These are phyloP conservation scores for Nothomitra cinnamomea DNA, from an alignment of 2,329 filamentous ascomycete species.

Conservation along the genomic window DNA sequence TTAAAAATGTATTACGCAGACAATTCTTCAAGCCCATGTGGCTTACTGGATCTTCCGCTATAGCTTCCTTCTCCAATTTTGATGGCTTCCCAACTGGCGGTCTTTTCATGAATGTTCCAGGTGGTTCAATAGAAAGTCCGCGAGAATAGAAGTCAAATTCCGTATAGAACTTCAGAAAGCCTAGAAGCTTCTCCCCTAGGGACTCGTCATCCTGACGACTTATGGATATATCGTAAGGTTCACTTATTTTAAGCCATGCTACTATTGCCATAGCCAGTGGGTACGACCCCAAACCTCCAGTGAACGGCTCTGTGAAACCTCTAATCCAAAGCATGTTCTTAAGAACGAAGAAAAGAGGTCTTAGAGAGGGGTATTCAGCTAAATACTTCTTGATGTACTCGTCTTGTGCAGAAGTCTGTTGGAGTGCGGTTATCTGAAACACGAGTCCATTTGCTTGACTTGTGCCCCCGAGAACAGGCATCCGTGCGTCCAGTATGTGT, in stretches of 20 bases:
- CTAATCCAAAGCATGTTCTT: slow-evolving; percentile 21
- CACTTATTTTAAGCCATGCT: slow-evolving; percentile 30
- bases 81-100: not conserved
- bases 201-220: not conserved
- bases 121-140: slow-evolving; percentile 30
- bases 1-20: not conserved
- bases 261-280: slow-evolving; percentile 39
- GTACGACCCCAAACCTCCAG: slow-evolving; percentile 36
- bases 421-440: slow-evolving; percentile 17
- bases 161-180: slow-evolving; percentile 32
- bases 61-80: not conserved
- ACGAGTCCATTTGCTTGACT: slow-evolving; percentile 33
- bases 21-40: not conserved
- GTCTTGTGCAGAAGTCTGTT: slow-evolving; percentile 26
- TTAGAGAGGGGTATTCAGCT: slow-evolving; percentile 31
- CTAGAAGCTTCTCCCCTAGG: slow-evolving; percentile 12
- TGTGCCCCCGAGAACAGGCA: slow-evolving; percentile 19
- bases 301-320: slow-evolving; percentile 29
- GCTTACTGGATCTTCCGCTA: not conserved
- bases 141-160: slow-evolving; percentile 26
- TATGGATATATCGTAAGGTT: not conserved
- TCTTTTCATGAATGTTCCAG: slow-evolving; percentile 5
- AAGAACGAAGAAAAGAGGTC: slow-evolving; percentile 30
- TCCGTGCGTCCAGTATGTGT: slow-evolving; percentile 13
- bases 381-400: slow-evolving; percentile 29